phyloP scores from a whole-genome alignment of 805 yeast species.

The Saturnispora serradocipensis region DNA sequence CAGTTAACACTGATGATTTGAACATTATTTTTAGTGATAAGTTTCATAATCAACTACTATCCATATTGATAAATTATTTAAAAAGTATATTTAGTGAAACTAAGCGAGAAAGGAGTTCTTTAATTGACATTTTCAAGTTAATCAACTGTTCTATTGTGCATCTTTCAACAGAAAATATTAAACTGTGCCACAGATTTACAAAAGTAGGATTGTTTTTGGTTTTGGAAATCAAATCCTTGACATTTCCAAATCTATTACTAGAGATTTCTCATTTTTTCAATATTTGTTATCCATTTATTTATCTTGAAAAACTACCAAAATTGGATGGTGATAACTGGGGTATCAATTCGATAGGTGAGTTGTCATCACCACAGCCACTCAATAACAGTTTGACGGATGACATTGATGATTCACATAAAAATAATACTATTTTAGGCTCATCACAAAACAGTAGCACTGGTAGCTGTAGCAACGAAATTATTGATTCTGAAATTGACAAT shows the following conservation, averaged over 20 bases:
- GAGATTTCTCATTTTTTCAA: constrained; percentile 40
- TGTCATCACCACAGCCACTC: not conserved
- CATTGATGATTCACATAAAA: constrained; percentile 6
- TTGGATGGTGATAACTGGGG: constrained; percentile 23
- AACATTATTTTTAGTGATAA: not conserved
- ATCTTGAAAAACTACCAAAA: constrained; percentile 21
- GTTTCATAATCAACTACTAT: constrained; percentile 10
- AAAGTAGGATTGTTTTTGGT: constrained; percentile 31
- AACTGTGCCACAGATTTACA: constrained; percentile 30
- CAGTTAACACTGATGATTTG: constrained; percentile 12
- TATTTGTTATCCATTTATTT: constrained; percentile 33
- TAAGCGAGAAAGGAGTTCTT: constrained; percentile 20
- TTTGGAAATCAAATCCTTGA: constrained; percentile 30
- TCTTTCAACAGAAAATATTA: constrained; percentile 33
- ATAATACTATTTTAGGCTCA: constrained; percentile 1
- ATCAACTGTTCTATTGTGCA: constrained; percentile 37
- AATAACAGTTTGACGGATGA: not conserved
- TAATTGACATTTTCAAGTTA: constrained; percentile 31
- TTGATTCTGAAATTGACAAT: constrained; percentile 4
- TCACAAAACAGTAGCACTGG: constrained; percentile 5
- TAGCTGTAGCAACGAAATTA: constrained; percentile 3
- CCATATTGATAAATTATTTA: constrained; percentile 12
- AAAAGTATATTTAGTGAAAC: constrained; percentile 11
- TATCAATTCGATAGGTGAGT: constrained; percentile 6
- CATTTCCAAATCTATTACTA: constrained; percentile 32